Conservation (phyloP, 306 rosid species). For the Dicorynia guianensis region DNA sequence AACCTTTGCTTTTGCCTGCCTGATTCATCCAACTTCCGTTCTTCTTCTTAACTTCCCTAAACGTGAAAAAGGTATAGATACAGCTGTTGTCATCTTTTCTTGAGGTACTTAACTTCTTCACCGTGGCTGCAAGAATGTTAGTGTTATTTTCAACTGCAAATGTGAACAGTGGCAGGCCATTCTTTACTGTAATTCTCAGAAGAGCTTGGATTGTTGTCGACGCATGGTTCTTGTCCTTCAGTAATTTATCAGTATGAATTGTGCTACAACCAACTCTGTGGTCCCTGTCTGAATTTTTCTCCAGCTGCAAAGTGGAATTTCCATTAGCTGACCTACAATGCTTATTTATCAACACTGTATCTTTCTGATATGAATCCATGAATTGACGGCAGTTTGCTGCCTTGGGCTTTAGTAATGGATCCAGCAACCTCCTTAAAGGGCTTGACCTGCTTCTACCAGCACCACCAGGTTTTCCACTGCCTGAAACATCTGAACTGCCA, state of each 20-base stretch:
- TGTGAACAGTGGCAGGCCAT: constrained; percentile 84
- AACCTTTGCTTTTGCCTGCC: constrained; percentile 71
- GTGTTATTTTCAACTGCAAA: constrained; percentile 82
- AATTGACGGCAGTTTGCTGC: constrained; percentile 55
- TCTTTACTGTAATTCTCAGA: constrained; percentile 77
- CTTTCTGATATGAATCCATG: constrained; percentile 55
- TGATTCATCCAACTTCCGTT: constrained; percentile 80
- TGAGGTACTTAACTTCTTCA: constrained; percentile 64
- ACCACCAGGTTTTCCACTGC: constrained; percentile 56
- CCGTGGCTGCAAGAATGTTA: constrained; percentile 85
- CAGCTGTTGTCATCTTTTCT: constrained; percentile 54
- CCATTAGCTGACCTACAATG: constrained; percentile 44
- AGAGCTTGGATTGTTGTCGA: constrained; percentile 75
- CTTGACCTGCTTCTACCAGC: constrained; percentile 70
- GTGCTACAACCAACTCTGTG: constrained; percentile 63
- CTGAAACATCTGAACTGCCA: constrained; percentile 52
- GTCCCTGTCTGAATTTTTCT: constrained; percentile 55
- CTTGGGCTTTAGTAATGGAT: constrained; percentile 81
- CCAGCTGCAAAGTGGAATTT: constrained; percentile 47
- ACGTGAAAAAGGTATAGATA: constrained; percentile 73
- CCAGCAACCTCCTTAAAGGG: constrained; percentile 90
- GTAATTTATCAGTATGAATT: constrained; percentile 48
- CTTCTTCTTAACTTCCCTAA: constrained; percentile 82
- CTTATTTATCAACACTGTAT: constrained; percentile 51
- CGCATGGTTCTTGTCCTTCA: constrained; percentile 52